Percentiles rank a stretch among this genome's conserved stretches.
Conservation (phyloP, 1,139 yeast species). For the Debaryomycetaceae sp. region DNA sequence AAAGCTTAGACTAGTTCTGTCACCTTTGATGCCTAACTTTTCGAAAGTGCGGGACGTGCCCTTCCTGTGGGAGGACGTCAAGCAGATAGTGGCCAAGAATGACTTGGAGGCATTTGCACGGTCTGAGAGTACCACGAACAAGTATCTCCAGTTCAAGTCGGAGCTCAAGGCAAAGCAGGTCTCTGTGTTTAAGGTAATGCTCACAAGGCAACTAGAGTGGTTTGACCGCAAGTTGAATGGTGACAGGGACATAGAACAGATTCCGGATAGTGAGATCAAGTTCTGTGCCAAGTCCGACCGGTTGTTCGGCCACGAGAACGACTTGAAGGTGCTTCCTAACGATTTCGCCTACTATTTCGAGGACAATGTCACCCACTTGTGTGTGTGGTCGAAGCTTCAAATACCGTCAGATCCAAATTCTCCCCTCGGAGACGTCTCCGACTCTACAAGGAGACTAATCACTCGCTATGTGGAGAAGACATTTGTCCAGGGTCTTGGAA, state of each 20-base stretch:
- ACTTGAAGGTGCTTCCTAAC: conserved; percentile 33
- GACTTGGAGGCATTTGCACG: conserved; percentile 40
- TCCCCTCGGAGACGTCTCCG: conserved; percentile 44
- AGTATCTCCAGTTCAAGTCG: conserved; percentile 34
- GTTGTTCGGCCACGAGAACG: conserved; percentile 18
- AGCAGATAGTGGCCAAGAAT: conserved; percentile 27
- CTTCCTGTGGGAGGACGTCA: conserved; percentile 35
- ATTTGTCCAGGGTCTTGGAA: conserved; percentile 38
- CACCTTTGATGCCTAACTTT: conserved; percentile 39
- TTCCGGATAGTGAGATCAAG: conserved; percentile 21
- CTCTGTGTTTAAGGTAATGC: conserved; percentile 34
- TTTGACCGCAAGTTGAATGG: conserved; percentile 13
- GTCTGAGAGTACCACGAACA: conserved; percentile 27
- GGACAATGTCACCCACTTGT: conserved; percentile 32
- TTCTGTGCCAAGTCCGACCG: conserved; percentile 15
- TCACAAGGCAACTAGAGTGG: conserved; percentile 38
- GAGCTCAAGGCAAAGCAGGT: conserved; percentile 21
- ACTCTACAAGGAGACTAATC: conserved; percentile 31
- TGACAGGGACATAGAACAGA: conserved; percentile 12
- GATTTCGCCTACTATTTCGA: conserved; percentile 45
- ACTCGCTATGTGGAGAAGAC: conserved; percentile 41
- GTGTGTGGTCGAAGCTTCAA: conserved; percentile 41
- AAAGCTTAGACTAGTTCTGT: conserved; percentile 19
- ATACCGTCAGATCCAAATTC: conserved; percentile 31
- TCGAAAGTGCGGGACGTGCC: conserved; percentile 32